Base-by-base conservation (phyloP, 164 flowering plant species). In the Chimonanthus praecox region DNA sequence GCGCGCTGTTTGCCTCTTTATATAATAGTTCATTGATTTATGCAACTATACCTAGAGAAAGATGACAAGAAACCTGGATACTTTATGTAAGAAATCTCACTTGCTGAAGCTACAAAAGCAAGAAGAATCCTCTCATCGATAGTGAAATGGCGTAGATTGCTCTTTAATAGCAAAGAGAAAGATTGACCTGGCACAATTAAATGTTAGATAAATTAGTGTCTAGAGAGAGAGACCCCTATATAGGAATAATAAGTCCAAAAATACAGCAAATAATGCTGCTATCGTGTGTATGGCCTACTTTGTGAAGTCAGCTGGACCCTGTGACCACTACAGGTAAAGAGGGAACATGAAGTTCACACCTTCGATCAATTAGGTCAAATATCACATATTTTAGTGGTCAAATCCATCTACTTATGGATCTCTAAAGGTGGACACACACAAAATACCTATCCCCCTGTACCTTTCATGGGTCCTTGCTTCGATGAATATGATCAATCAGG, bases 121-220 rank as follows among this genome's bases (percentile, higher is more conserved):
- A 95, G 91, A 74, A 95, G 87, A 60, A 84, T 81, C 72, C 84
- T 82, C 80, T 91, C 98, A 81, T 95, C 94, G 80, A 93, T 45
- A 21, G 79, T 71, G 81, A 95, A 90, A 46, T 90, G 86, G 46
- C 81, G 82, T 72, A 88, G 83, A 77, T 87, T 88, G 80, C 88
- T 89, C 69, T 78, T 73, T 3, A 81, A 81, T 64, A 90, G 60
- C 33, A 80, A 78, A 18, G 84, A 78, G 43, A 84, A 73, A 68
- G 86, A 73, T 64, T 79, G 72, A 60, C 89, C 98, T 95, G 86
- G 47, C 48, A 67, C 43, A 78, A 16, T 45, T 68, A 71, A 66
- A 49, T 67, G 73, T 21, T 49, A 11, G 3, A 70, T 50, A 16
- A 60, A 13, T 71, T 60, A 71, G 65, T 11, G 21, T 1, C 16